Evolutionary conservation across 2,329 filamentous ascomycete species (phyloP), one percentile per base, ranked within the genome.

Genomic region (Bretziella fagacearum): DNA sequence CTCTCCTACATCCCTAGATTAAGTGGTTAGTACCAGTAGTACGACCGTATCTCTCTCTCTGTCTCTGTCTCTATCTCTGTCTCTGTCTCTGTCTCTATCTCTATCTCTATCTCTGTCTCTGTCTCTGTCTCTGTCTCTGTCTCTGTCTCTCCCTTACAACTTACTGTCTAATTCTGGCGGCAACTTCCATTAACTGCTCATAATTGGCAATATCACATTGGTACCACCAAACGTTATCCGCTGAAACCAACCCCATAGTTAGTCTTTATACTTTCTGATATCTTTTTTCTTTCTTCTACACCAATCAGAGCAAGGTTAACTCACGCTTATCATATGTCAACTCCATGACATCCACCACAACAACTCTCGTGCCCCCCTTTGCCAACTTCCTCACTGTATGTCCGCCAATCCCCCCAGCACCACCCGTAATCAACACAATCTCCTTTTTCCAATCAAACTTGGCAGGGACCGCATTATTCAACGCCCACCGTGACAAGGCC

Each of bases 391-490:
- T 60, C 3, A 73, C 72, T 2, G 75, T 65, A 7, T 65, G 59
- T 45, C 65, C 67, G 7, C 76, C 74, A 55, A 79, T 77, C 0
- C 74, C 75, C 48, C 70, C 68, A 41, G 70, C 70, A 1, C 75
- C 74, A 2, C 76, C 75, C 0, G 74, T 77, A 8, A 79, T 65
- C 27, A 78, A 60, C 2, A 74, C 67, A 42, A 77, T 63, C 58
- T 78, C 73, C 33, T 65, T 64, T 17, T 61, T 56, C 71, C 73
- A 78, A 43, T 66, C 61, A 56, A 68, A 71, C 13, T 53, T 55
- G 49, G 68, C 67, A 6, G 53, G 57, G 0, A 54, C 61, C 60
- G 63, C 69, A 50, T 65, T 63, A 50, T 64, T 59, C 20, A 60
- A 43, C 5, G 18, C 20, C 4, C 18, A 11, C 17, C 35, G n/a